Evolutionary conservation across 495 filamentous ascomycete species (phyloP).

Genomic region (Aspergillus egyptiacus): DNA sequence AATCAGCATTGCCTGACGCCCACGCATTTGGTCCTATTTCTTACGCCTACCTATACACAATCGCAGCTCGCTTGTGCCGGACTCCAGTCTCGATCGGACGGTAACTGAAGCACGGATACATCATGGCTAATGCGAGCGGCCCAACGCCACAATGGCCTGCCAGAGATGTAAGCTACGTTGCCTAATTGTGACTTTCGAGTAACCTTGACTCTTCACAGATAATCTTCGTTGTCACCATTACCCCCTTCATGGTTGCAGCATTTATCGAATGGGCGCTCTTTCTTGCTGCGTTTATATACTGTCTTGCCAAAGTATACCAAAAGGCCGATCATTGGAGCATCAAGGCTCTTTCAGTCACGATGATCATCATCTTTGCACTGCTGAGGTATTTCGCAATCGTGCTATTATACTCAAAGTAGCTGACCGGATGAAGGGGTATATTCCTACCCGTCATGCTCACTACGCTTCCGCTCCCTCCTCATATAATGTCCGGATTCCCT

Average conservation of each 20-base stretch:
- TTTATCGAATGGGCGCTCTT: conserved; percentile 92
- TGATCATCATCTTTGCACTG: conserved; percentile 64
- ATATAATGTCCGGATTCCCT: conserved; percentile 68
- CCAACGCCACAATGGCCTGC: conserved; percentile 48
- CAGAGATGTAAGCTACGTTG: conserved; percentile 55
- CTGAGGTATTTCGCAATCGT: conserved; percentile 53
- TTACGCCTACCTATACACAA: background rate
- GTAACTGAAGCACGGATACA: background rate
- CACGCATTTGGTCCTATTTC: background rate
- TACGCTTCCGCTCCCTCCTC: conserved; percentile 75
- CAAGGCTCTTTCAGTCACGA: conserved; percentile 64
- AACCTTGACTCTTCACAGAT: conserved; percentile 47
- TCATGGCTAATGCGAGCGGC: conserved; percentile 8
- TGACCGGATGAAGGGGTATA: conserved; percentile 46
- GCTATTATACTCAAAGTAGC: conserved; percentile 23
- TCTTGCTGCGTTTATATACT: conserved; percentile 89
- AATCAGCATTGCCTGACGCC: background rate
- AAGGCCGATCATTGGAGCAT: conserved; percentile 89
- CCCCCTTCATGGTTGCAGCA: conserved; percentile 75
- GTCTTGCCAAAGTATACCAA: conserved; percentile 76
- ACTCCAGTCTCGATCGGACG: background rate
- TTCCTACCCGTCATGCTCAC: conserved; percentile 95
- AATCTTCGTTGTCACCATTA: conserved; percentile 76
- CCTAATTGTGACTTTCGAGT: background rate
- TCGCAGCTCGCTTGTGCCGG: background rate